phyloP scores from a whole-genome alignment of 371 early-diverging fungal genomes.

The Apophysomyces ossiformis region DNA sequence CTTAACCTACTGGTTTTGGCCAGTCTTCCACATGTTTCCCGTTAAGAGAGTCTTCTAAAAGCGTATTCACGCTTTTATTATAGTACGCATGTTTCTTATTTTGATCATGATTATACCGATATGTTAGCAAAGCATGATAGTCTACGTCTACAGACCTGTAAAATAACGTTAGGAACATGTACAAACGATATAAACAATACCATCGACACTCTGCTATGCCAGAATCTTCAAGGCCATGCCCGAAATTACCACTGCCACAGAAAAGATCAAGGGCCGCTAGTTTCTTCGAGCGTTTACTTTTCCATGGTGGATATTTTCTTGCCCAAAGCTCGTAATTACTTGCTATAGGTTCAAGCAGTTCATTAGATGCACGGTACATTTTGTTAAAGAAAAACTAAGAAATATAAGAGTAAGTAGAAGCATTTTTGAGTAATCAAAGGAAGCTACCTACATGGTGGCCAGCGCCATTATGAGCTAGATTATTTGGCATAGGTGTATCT shows the following conservation, averaged over 20 bases:
- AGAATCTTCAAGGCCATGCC: constrained; percentile 28
- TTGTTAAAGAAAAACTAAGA: constrained; percentile 15
- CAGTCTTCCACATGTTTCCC: not conserved
- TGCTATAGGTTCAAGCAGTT: constrained; percentile 7
- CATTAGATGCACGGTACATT: not conserved
- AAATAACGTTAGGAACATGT: not conserved
- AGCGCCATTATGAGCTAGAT: constrained; percentile 22
- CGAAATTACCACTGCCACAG: constrained; percentile 34
- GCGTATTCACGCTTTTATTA: constrained; percentile 26
- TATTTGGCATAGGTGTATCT: constrained; percentile 15
- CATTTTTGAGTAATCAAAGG: not conserved
- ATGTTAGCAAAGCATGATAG: constrained; percentile 21
- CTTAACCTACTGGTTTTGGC: constrained; percentile 18
- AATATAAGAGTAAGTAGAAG: not conserved
- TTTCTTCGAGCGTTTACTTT: constrained; percentile 10
- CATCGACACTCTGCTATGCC: constrained; percentile 27
- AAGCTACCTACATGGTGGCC: constrained; percentile 24
- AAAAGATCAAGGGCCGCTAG: constrained; percentile 29
- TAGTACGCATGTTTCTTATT: constrained; percentile 9
- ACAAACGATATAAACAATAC: constrained; percentile 10
- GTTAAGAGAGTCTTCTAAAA: constrained; percentile 20
- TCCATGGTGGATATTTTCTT: constrained; percentile 11
- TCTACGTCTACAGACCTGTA: constrained; percentile 31
- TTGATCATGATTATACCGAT: constrained; percentile 13
- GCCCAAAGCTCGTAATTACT: constrained; percentile 11